Base-by-base conservation (phyloP, 2,329 filamentous ascomycete species). In the Stagonosporopsis rhizophila region DNA sequence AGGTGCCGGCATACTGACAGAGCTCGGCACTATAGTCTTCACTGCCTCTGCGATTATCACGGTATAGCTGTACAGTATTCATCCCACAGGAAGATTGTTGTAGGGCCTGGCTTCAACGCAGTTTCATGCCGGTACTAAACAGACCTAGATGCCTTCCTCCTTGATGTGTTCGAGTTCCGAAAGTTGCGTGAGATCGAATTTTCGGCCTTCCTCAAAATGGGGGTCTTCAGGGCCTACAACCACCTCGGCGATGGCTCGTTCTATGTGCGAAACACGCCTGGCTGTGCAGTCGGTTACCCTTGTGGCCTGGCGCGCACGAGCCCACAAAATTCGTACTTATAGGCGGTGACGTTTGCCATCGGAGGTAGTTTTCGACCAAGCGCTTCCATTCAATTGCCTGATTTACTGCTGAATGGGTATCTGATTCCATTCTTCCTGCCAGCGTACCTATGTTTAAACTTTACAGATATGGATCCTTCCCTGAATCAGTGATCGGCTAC, bases 171-270 rank as follows among this genome's bases (percentile, higher is more conserved):
- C 39, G 32, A 15, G 32, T 6, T 6, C 17, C 32, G 32, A 14
- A 15, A 35, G 32, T 14, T 35, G 15, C 32, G 8, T 35, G 15
- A 35, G n/a, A 23, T 44, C 12, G 40, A 20, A 3, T 65, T 63
- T 44, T 42, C 44, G 2, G 28, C 51, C 23, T 15, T 56, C 9
- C 46, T 57, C 38, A 25, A 39, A 9, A 79, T 82, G 22, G 80
- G 79, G 2, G 67, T 74, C 8, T 81, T 81, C 65, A 60, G 71
- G 32, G 80, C 80, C 2, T 66, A 74, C 23, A 83, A 86, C 65
- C 85, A 78, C 63, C 85, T 84, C 47, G 78, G 77, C 5, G 83
- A 86, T 61, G 83, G 83, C 1, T 23, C 54, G 44, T 83, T 86
- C 57, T 85, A n/a, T 62, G 74, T 86, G 2, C 74, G 85, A 32